Conservation (phyloP, 1,284 basidiomycete genomes). For the Cryptococcus floricola region DNA sequence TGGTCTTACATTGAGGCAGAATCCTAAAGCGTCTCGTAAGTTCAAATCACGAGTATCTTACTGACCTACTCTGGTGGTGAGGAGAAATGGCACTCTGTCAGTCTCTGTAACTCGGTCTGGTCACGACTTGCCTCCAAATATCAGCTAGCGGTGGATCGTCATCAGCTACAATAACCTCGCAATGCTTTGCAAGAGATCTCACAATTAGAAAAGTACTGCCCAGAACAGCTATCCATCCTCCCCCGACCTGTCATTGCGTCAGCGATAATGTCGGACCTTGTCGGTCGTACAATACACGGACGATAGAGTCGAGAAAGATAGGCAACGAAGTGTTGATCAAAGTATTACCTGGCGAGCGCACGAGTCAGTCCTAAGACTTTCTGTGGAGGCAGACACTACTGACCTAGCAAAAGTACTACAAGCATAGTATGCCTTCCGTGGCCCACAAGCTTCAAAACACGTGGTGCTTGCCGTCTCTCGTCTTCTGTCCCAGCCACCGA, state of each 20-base stretch:
- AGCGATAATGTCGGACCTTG: not conserved
- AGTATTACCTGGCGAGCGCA: constrained; percentile 44
- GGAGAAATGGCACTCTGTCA: too few relatives aligned
- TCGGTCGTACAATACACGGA: constrained; percentile 12
- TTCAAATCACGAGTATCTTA: not conserved
- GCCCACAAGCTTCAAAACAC: constrained; percentile 49
- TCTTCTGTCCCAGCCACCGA: constrained; percentile 47
- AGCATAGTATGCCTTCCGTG: constrained; percentile 49
- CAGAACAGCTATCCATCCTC: constrained; percentile 42
- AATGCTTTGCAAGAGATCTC: not conserved
- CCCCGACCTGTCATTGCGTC: constrained; percentile 36
- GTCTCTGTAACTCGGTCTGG: not conserved
- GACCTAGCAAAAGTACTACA: constrained; percentile 50
- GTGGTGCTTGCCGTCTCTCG: constrained; percentile 49
- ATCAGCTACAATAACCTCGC: not conserved
- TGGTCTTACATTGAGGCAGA: constrained; percentile 38
- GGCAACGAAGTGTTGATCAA: constrained; percentile 54
- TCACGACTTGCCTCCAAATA: constrained; percentile 27
- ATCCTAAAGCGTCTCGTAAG: constrained; percentile 24
- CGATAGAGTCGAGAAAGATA: constrained; percentile 50
- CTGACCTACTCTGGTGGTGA: constrained; percentile 18
- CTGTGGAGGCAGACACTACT: constrained; percentile 4
- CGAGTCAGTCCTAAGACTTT: constrained; percentile 5
- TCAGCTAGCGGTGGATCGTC: constrained; percentile 18
- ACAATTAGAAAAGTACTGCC: constrained; percentile 30